phyloP scores from a whole-genome alignment of 371 early-diverging fungal genomes.

The Rhizopus delemar region DNA sequence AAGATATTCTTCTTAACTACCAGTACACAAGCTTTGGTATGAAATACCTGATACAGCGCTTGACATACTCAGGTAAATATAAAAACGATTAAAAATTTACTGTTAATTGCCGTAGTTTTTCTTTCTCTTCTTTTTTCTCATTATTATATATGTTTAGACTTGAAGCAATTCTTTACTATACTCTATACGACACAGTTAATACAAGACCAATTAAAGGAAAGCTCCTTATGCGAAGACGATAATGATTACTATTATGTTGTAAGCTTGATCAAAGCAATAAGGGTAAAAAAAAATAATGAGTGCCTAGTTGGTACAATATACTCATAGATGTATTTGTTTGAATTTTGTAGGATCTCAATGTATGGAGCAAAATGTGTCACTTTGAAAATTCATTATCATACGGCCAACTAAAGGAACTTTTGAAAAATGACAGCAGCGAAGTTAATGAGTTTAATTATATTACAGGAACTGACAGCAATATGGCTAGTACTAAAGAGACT shows the following conservation, averaged over 20 bases:
- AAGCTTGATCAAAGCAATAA: slow-evolving; percentile 14
- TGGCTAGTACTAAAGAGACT: slow-evolving; percentile 1
- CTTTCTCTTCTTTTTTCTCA: neutral
- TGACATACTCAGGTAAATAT: neutral
- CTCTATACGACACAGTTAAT: slow-evolving; percentile 7
- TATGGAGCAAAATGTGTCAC: no score
- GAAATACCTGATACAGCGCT: neutral
- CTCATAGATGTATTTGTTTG: neutral
- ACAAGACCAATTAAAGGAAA: neutral
- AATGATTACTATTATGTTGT: slow-evolving; percentile 11
- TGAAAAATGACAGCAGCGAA: neutral
- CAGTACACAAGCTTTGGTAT: neutral
- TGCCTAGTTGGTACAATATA: neutral
- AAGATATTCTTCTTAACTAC: neutral
- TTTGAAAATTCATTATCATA: no score
- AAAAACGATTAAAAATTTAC: neutral
- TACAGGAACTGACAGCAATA: slow-evolving; percentile 7
- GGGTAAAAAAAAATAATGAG: slow-evolving; percentile 8
- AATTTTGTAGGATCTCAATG: no score
- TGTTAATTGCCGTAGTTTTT: no score
- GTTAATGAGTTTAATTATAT: neutral
- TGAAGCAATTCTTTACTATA: slow-evolving; percentile 6
- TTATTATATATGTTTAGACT: slow-evolving; percentile 1
- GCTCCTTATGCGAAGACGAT: neutral
- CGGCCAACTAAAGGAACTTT: neutral